Base-by-base conservation (phyloP, 768 basidiomycete genomes). In the Amanita thiersii region DNA sequence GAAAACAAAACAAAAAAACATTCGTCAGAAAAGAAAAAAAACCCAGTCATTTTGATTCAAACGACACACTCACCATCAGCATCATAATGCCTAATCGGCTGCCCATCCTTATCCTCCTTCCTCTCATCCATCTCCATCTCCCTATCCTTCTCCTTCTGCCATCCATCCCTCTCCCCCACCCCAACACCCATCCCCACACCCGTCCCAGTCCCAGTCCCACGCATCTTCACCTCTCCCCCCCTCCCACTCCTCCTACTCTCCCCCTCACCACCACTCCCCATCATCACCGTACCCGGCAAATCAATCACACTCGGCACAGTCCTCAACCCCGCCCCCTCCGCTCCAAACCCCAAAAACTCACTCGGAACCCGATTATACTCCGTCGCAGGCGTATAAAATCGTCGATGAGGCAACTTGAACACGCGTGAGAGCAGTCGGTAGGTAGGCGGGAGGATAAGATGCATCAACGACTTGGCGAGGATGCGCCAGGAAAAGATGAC, bases 311-410 rank as follows among this genome's bases (percentile, higher is more conserved):
- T 84, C 6, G 92, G 92, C 50, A 94, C 79, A 0, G 88, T 72
- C 40, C 75, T 76, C 34, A 92, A 60, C 15, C 61, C 63, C n/a
- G 47, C 52, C 6, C 48, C 56, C 17, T 55, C 47, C 10, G 53
- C 50, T 15, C 61, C 14, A 20, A 61, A n/a, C n/a, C n/a, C n/a
- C n/a, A n/a, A n/a, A 49, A 70, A 68, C 47, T 81, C 77, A 24
- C 73, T 63, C 0, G 83, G 83, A 1, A 86, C 76, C 19, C 59
- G 70, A 21, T 69, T 72, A 59, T 96, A 96, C 51, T 92, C 91
- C 52, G 90, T 91, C 21, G 92, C 88, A 20, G 90, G 84, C 4
- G 81, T 86, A 58, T 98, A 96, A 62, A 89, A 90, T 11, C 89
- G 72, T 7, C 94, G 74, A 46, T 80, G 77, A 0, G 93, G 94